Conservation (phyloP, 495 filamentous ascomycete genomes). For the Hyphodiscus hymeniophilus region DNA sequence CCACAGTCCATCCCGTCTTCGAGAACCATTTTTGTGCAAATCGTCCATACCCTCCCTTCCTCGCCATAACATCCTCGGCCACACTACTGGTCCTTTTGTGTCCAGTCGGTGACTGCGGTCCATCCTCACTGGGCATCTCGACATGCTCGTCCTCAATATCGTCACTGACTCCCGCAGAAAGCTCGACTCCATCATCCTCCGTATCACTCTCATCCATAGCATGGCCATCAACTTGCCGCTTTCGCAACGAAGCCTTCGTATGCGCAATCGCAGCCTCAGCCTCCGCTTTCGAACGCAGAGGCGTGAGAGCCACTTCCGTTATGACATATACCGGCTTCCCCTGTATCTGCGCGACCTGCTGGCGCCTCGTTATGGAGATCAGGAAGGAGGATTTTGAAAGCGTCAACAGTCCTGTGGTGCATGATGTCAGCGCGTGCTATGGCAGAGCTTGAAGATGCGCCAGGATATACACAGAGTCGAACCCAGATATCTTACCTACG, state of each 20-base stretch:
- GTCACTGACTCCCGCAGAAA: constrained; percentile 9
- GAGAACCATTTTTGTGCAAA: constrained; percentile 91
- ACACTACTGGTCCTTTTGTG: constrained; percentile 21
- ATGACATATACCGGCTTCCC: constrained; percentile 78
- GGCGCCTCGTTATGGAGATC: constrained; percentile 69
- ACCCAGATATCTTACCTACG: too few relatives aligned
- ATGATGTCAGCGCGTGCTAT: background rate
- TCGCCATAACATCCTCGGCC: constrained; percentile 75
- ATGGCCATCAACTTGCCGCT: constrained; percentile 20
- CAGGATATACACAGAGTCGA: too few relatives aligned
- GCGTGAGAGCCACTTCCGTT: constrained; percentile 80
- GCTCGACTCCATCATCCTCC: constrained; percentile 23
- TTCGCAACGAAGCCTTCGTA: constrained; percentile 44
- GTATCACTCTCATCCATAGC: constrained; percentile 27
- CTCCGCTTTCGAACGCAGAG: constrained; percentile 65
- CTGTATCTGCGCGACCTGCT: constrained; percentile 81
- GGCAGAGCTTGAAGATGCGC: too few relatives aligned
- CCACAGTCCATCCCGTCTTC: constrained; percentile 57
- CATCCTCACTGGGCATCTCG: background rate
- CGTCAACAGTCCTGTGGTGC: constrained; percentile 54
- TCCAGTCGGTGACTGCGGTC: background rate
- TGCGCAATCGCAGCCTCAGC: constrained; percentile 61
- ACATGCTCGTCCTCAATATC: constrained; percentile 25
- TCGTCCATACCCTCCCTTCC: constrained; percentile 70
- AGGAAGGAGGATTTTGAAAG: constrained; percentile 71